Percentiles rank a stretch among this genome's conserved stretches.
phyloP scores from a whole-genome alignment of 306 rosid species.

The Prunus fruticosa region DNA sequence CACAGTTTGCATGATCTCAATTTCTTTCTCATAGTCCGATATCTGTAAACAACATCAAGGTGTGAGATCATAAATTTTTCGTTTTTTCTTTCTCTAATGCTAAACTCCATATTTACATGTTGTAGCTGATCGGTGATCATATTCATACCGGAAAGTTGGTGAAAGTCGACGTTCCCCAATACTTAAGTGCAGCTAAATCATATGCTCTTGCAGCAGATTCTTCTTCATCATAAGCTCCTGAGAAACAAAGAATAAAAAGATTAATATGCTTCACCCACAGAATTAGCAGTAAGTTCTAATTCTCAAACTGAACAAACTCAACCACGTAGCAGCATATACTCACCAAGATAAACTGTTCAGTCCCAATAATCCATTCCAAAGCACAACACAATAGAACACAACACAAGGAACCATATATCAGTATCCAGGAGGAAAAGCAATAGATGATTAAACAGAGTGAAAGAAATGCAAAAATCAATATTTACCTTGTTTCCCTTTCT shows the following conservation, averaged over 20 bases:
- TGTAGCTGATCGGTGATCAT: too few species aligned
- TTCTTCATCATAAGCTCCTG: constrained; percentile 95
- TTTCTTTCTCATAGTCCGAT: constrained; percentile 69
- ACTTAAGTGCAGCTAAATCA: constrained; percentile 89
- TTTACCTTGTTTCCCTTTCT: constrained; percentile 91
- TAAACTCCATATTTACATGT: too few species aligned
- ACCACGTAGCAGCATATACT: neutral
- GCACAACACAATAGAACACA: constrained; percentile 2
- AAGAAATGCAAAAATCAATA: neutral
- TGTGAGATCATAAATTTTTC: too few species aligned
- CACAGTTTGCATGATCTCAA: constrained; percentile 68
- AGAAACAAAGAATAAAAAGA: neutral
- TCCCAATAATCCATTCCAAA: constrained; percentile 7
- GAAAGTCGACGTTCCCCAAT: constrained; percentile 83
- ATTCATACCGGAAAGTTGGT: constrained; percentile 71
- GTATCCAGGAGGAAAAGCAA: neutral
- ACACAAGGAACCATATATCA: neutral
- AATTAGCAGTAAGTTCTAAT: too few species aligned
- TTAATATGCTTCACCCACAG: neutral
- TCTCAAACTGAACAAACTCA: neutral
- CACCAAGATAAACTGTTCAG: constrained; percentile 53
- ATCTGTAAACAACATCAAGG: constrained; percentile 31
- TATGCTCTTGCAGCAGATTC: constrained; percentile 93
- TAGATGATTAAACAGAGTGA: neutral
- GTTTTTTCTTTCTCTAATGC: too few species aligned